Conservation (phyloP, 495 filamentous ascomycete genomes). For the Aspergillus bertholletiae region DNA sequence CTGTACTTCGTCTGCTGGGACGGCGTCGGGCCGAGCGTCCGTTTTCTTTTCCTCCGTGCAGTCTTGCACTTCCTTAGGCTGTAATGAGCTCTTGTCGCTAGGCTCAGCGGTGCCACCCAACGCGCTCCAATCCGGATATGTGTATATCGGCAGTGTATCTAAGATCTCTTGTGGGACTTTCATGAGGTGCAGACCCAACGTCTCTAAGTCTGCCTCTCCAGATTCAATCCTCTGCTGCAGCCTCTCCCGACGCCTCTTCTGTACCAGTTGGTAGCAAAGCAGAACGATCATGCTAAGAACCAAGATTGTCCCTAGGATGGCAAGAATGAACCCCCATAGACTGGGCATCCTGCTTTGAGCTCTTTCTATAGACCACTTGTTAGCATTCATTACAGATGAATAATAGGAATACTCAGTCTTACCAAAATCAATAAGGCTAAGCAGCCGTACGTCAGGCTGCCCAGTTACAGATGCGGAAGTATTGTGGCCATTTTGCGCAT, state of each 20-base stretch:
- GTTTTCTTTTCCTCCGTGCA: not conserved
- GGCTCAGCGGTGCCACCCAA: slow-evolving; percentile 9
- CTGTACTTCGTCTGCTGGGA: no score
- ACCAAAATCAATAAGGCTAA: slow-evolving; percentile 58
- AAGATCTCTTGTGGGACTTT: slow-evolving; percentile 67
- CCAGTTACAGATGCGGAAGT: slow-evolving; percentile 36
- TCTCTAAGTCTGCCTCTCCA: slow-evolving; percentile 79
- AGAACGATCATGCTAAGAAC: slow-evolving; percentile 61
- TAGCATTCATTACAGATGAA: not conserved
- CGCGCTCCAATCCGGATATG: slow-evolving; percentile 52
- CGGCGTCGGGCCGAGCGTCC: not conserved
- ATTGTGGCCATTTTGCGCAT: slow-evolving; percentile 50
- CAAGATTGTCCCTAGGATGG: slow-evolving; percentile 73
- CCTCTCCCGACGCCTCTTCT: slow-evolving; percentile 58
- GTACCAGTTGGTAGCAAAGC: slow-evolving; percentile 68
- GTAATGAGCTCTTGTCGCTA: slow-evolving; percentile 3
- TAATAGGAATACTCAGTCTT: slow-evolving; percentile 28
- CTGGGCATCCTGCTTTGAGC: slow-evolving; percentile 45
- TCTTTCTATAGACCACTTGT: slow-evolving; percentile 11
- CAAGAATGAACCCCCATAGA: slow-evolving; percentile 80
- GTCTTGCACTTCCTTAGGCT: slow-evolving; percentile 5
- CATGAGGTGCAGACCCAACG: slow-evolving; percentile 70
- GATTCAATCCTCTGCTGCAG: slow-evolving; percentile 65
- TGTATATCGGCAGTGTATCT: slow-evolving; percentile 68
- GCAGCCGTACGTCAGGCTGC: slow-evolving; percentile 51